phyloP scores from a whole-genome alignment of 1,139 yeast species.

The Sugiyamaella japonica region DNA sequence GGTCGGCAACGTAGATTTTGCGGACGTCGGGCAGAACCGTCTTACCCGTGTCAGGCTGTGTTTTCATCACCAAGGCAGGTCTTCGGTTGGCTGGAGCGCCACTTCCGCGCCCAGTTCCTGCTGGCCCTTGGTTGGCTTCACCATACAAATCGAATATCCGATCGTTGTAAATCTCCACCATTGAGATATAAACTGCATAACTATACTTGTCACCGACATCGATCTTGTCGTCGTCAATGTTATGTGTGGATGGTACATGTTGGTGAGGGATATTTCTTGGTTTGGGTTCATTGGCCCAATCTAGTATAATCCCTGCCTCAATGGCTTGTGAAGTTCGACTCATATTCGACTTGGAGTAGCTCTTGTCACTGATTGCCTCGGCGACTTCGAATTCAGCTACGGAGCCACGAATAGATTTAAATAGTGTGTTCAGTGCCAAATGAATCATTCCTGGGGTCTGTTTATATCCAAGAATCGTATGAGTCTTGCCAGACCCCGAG shows the following conservation, averaged over 20 bases:
- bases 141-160: slow-evolving; percentile 36
- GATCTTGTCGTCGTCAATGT: slow-evolving; percentile 7
- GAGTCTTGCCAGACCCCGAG: slow-evolving; percentile 51
- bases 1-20: slow-evolving; percentile 35
- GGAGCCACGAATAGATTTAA: slow-evolving; percentile 46
- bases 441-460: slow-evolving; percentile 40
- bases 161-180: slow-evolving; percentile 43
- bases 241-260: not conserved
- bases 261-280: not conserved
- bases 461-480: slow-evolving; percentile 36
- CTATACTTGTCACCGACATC: slow-evolving; percentile 23
- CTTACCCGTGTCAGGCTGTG: slow-evolving; percentile 31
- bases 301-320: slow-evolving; percentile 39
- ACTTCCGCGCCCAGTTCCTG: not conserved
- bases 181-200: slow-evolving; percentile 38
- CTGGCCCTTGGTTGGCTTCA: slow-evolving; percentile 13
- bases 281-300: slow-evolving; percentile 32
- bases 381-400: slow-evolving; percentile 45
- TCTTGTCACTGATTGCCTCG: slow-evolving; percentile 33
- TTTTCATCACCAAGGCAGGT: slow-evolving; percentile 29
- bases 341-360: slow-evolving; percentile 6
- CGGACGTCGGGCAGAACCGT: slow-evolving; percentile 30
- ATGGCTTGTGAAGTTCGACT: slow-evolving; percentile 39
- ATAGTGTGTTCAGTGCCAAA: slow-evolving; percentile 43
- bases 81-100: slow-evolving; percentile 16